A percentile compares a stretch with the other conserved stretches of the same genome.
Evolutionary conservation across 352 stramenopile genomes (phyloP).

Genomic region (Phytophthora sp.): DNA sequence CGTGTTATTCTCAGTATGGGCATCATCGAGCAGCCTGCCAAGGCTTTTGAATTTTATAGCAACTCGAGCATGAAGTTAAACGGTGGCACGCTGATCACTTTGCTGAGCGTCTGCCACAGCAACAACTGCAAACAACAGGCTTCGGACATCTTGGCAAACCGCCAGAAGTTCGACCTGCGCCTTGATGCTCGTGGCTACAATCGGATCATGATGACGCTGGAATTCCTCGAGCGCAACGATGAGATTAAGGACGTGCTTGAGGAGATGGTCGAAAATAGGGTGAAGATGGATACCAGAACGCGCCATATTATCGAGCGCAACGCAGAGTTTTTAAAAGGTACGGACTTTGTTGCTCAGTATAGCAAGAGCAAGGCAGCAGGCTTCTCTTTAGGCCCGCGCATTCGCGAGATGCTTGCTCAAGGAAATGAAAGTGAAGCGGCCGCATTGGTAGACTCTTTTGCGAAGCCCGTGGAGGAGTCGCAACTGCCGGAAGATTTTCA

Average conservation of each 20-base stretch:
- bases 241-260: slow-evolving; percentile 64
- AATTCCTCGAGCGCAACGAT: slow-evolving; percentile 69
- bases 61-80: slow-evolving; percentile 84
- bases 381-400: slow-evolving; percentile 45
- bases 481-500: slow-evolving; percentile 49
- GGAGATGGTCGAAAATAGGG: slow-evolving; percentile 64
- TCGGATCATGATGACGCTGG: slow-evolving; percentile 70
- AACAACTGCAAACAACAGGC: slow-evolving; percentile 78
- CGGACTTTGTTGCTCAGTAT: slow-evolving; percentile 37
- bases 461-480: slow-evolving; percentile 43
- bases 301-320: slow-evolving; percentile 67
- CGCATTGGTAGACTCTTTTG: slow-evolving; percentile 46
- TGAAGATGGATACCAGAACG: slow-evolving; percentile 68
- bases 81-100: slow-evolving; percentile 68
- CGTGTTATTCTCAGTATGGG: slow-evolving; percentile 74
- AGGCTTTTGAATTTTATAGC: slow-evolving; percentile 81
- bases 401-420: slow-evolving; percentile 55
- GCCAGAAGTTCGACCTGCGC: slow-evolving; percentile 75
- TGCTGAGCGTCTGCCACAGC: slow-evolving; percentile 72
- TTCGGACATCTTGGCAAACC: slow-evolving; percentile 75
- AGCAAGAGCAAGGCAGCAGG: slow-evolving; percentile 37
- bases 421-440: slow-evolving; percentile 44
- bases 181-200: slow-evolving; percentile 79
- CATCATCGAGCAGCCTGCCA: slow-evolving; percentile 58
- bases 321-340: slow-evolving; percentile 46